Base-by-base conservation (phyloP, 805 yeast genomes). In the Pichia pseudocactophila region DNA sequence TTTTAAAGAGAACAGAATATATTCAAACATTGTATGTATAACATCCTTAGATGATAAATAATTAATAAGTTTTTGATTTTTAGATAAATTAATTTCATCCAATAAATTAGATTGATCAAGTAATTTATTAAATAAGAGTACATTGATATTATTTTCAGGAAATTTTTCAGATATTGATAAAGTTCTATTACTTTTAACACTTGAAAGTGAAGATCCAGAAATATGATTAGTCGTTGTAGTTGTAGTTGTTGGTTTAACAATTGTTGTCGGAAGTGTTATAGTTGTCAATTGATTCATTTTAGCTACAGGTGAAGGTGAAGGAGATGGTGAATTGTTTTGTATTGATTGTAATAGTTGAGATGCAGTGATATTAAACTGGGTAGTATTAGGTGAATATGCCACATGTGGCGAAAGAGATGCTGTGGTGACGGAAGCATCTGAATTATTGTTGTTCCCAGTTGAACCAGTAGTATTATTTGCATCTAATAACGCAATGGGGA, bases 71-170 rank as follows among this genome's bases (percentile, higher is more conserved):
- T 60, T 61, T 31, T 55, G 54, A 45, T 63, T 64, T 40, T 62
- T 62, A 13, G 64, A 55, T 33, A 57, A 45, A 34, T 57, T 62
- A 13, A 64, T 53, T 45, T 64, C 68, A 37, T 62, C 64, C 12
- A 62, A 43, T 31, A 64, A 50, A 45, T 61, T 62, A 17, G 62
- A 64, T 43, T 63, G 67, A 45, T 62, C 66, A 22, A 64, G 37
- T 30, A 64, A 46, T 39, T 55, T 59, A 44, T 64, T 62, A 43
- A 63, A 56, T 2, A 64, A 41, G 4, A 48, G 39, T 4, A 59
- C 45, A 36, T 43, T 43, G 9, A 43, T 43, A 26, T 36, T 39
- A 32, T 40, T 43, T 32, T 31, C 36, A 9, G 32, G 5, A n/a
- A 39, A 43, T 15, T 11, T 28, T 28, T 28, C 15, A 28, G 4